Base-by-base conservation (phyloP, 306 rosid genomes). In the Ormosia emarginata region DNA sequence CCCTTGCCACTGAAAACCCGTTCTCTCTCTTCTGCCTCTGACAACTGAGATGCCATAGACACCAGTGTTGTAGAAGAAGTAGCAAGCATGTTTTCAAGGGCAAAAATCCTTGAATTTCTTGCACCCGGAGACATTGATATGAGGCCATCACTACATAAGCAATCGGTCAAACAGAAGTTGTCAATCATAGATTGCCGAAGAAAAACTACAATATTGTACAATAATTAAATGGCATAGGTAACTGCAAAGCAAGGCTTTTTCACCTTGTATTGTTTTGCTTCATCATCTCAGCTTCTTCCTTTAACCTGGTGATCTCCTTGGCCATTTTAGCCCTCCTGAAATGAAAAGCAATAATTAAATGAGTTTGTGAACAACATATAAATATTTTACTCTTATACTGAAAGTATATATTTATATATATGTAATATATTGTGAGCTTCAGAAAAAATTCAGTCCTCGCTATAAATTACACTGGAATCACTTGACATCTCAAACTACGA, bases 21-120 rank as follows among this genome's bases (percentile, higher is more conserved):
- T 61, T 91, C 99, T 3, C 96, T 91, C 87, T 96, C 99, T 86
- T 90, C 99, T 58, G 98, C 99, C 83, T 92, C 99, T 7, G 99
- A 96, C 71, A 96, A 84, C 53, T 96, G 99, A 50, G 98, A 96
- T 63, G 98, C 97, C 99, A 93, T 96, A 4, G 97, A 88, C 41
- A 93, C 94, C 53, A 93, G 52, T 77, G 94, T 87, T 82, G 93
- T 85, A 57, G 99, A 93, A 79, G 99, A 82, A 73, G 97, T 70
- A 33, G 91, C 78, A 66, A 93, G 94, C 99, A 96, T 96, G 74
- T 87, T 93, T 89, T 96, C 97, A 9, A 96, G 97, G 15, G 97
- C 97, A 87, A 71, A 91, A 75, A 95, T 89, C 83, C 99, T 89
- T 43, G 98, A 96, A 74, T 87, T 96, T 90, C 98, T 92, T 40